Conservation (phyloP, 495 filamentous ascomycete genomes). For the Penicilliopsis zonata region DNA sequence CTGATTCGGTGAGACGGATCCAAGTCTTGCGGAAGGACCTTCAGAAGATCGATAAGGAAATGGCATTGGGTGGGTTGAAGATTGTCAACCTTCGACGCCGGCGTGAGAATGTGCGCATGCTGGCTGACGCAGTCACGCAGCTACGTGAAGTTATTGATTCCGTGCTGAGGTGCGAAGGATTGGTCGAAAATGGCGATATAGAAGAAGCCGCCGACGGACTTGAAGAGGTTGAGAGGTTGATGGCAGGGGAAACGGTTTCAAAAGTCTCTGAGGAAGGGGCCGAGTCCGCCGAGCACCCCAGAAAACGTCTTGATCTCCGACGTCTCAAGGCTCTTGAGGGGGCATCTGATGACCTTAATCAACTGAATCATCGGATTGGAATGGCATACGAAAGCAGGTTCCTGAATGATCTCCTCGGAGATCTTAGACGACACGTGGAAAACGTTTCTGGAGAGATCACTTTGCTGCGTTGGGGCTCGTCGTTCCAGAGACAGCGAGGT, state of each 20-base stretch:
- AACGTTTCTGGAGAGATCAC: slow-evolving; percentile 60
- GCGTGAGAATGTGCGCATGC: slow-evolving; percentile 71
- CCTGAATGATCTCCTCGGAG: slow-evolving; percentile 61
- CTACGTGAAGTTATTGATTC: slow-evolving; percentile 66
- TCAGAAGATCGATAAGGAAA: slow-evolving; percentile 67
- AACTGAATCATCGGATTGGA: slow-evolving; percentile 68
- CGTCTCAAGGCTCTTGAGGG: slow-evolving; percentile 70
- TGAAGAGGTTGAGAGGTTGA: slow-evolving; percentile 62
- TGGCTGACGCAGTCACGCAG: slow-evolving; percentile 74
- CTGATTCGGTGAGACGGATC: slow-evolving; percentile 81
- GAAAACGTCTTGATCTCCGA: slow-evolving; percentile 53
- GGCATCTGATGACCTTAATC: slow-evolving; percentile 60
- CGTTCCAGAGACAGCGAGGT: slow-evolving; percentile 52
- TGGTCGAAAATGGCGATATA: slow-evolving; percentile 70
- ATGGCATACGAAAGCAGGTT: slow-evolving; percentile 78
- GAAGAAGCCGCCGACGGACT: slow-evolving; percentile 69
- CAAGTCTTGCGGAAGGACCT: slow-evolving; percentile 70
- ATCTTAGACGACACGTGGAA: slow-evolving; percentile 74
- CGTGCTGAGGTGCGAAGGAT: slow-evolving; percentile 61
- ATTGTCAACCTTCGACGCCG: slow-evolving; percentile 71
- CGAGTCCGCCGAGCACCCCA: slow-evolving; percentile 11
- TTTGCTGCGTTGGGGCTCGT: slow-evolving; percentile 60
- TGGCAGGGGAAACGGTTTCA: slow-evolving; percentile 49
- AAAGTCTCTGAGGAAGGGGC: slow-evolving; percentile 11
- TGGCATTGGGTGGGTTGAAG: slow-evolving; percentile 77